phyloP scores from a whole-genome alignment of 2,329 filamentous ascomycete genomes.

The Claviceps sp. region DNA sequence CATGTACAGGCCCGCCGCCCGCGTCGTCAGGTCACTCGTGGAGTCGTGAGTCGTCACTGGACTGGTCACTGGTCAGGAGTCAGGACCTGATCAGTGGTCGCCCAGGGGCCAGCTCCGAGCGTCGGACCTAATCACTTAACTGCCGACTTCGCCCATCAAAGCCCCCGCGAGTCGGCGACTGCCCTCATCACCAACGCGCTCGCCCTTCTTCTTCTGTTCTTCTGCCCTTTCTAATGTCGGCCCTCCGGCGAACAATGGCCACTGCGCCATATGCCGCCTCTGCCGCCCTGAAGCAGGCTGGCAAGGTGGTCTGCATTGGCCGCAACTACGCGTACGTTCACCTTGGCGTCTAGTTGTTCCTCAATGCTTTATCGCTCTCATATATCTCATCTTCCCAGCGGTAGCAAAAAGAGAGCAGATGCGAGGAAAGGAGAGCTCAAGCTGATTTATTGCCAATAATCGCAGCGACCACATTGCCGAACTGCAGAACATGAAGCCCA shows the following conservation, averaged over 20 bases:
- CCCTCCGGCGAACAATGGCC: constrained; percentile 23
- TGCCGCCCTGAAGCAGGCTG: constrained; percentile 34
- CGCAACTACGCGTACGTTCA: constrained; percentile 83
- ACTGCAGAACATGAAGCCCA: constrained; percentile 73
- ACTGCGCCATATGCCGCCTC: constrained; percentile 23
- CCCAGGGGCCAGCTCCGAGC: too few species aligned
- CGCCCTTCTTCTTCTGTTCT: background rate
- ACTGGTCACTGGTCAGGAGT: too few species aligned
- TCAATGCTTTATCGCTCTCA: background rate
- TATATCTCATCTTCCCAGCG: background rate
- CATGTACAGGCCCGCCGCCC: too few species aligned
- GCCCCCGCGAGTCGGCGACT: too few species aligned
- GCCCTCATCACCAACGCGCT: background rate
- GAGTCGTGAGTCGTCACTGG: too few species aligned
- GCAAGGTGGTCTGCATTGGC: constrained; percentile 84
- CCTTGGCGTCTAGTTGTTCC: background rate
- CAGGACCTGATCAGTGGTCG: too few species aligned
- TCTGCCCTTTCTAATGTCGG: constrained; percentile 17
- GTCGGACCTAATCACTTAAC: too few species aligned
- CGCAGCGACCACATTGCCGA: constrained; percentile 81
- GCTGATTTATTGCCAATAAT: background rate
- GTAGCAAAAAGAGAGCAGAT: background rate
- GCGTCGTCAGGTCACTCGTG: too few species aligned
- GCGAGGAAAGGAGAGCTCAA: background rate
- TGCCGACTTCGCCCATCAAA: background rate